Evolutionary conservation across 1,139 yeast species (phyloP).

Genomic region (Blastobotrys petasosporus): DNA sequence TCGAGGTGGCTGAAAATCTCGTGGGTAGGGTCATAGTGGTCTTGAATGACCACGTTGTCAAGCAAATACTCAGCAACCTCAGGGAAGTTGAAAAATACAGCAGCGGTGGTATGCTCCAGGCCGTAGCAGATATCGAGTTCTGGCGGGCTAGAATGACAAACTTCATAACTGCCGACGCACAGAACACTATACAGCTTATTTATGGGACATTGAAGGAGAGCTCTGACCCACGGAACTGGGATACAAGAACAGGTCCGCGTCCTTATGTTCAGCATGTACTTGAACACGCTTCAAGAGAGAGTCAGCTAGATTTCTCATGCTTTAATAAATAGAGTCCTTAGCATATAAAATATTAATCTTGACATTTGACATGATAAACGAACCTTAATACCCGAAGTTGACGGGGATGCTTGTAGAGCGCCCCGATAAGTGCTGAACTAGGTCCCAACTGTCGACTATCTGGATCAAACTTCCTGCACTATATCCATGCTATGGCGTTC

Average conservation of each 20-base stretch:
- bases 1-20: slow-evolving; percentile 43
- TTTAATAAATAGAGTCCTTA: slow-evolving; percentile 4
- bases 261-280: slow-evolving; percentile 23
- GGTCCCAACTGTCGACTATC: background rate
- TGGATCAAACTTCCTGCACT: background rate
- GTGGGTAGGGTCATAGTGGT: slow-evolving; percentile 42
- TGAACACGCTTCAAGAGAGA: slow-evolving; percentile 17
- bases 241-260: slow-evolving; percentile 24
- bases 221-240: slow-evolving; percentile 26
- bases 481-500: slow-evolving; percentile 6
- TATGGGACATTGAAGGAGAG: slow-evolving; percentile 28
- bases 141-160: slow-evolving; percentile 31
- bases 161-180: slow-evolving; percentile 30
- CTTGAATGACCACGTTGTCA: slow-evolving; percentile 43
- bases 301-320: slow-evolving; percentile 14
- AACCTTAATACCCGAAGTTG: too few species aligned
- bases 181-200: slow-evolving; percentile 27
- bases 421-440: background rate
- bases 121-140: slow-evolving; percentile 38
- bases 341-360: background rate
- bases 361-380: too few species aligned
- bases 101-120: slow-evolving; percentile 36
- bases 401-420: background rate
- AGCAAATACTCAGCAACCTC: slow-evolving; percentile 40
- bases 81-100: slow-evolving; percentile 38